Evolutionary conservation across 192 early-diverging fungal species (phyloP).

Genomic region (Phlyctochytrium planicorne): DNA sequence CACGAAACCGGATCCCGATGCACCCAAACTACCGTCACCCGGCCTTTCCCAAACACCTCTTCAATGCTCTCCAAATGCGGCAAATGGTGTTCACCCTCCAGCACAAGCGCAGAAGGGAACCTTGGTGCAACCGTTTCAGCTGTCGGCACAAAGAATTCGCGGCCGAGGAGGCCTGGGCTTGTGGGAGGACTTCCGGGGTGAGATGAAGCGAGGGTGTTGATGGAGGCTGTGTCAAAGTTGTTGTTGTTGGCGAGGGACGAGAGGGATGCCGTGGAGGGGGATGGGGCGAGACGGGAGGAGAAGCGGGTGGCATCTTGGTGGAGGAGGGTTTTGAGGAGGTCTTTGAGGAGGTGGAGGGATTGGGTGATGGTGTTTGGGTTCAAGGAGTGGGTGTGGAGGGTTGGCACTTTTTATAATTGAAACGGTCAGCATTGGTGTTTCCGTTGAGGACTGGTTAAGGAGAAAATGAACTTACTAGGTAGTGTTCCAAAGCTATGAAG

Average conservation of each 20-base stretch:
- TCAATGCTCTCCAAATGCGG: not conserved
- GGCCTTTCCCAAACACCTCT: not conserved
- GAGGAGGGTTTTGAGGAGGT: conserved; percentile 4
- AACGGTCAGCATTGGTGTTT: not conserved
- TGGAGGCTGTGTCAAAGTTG: not conserved
- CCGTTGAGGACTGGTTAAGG: not conserved
- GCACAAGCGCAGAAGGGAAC: not conserved
- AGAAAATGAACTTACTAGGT: not conserved
- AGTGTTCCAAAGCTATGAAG: not conserved
- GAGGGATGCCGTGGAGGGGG: not conserved
- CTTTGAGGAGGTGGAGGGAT: not conserved
- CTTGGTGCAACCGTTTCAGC: not conserved
- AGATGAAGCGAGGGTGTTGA: not conserved
- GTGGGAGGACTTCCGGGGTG: not conserved
- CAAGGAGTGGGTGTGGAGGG: not conserved
- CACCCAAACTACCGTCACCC: not conserved
- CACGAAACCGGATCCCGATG: not conserved
- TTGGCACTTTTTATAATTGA: not conserved
- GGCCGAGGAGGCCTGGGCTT: not conserved
- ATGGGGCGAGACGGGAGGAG: not conserved
- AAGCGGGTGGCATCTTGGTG: conserved; percentile 3
- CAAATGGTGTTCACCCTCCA: not conserved
- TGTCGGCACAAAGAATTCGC: not conserved
- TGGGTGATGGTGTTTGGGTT: not conserved
- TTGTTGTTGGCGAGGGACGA: not conserved